Evolutionary conservation across 2,329 filamentous ascomycete species (phyloP).

Genomic region (Penicillium sp.): DNA sequence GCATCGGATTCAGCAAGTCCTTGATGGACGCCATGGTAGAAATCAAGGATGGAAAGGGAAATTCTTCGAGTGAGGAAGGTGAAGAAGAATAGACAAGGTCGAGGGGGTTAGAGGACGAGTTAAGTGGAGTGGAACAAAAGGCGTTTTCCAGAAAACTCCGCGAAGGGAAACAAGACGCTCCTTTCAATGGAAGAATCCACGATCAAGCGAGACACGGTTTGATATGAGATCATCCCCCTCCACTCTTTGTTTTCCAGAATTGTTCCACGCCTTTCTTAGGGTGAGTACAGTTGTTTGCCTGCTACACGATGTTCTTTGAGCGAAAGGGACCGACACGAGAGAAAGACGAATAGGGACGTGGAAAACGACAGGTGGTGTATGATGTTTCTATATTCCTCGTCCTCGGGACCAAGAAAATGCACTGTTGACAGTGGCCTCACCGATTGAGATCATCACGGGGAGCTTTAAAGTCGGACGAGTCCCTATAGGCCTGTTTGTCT

Average conservation of each 20-base stretch:
- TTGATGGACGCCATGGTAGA: slow-evolving; percentile 62
- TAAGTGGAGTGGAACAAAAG: slow-evolving; percentile 17
- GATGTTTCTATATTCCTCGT: not conserved
- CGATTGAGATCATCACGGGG: slow-evolving; percentile 12
- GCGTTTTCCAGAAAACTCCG: slow-evolving; percentile 28
- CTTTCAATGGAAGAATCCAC: slow-evolving; percentile 11
- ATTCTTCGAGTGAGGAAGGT: not conserved
- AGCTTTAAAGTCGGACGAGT: slow-evolving; percentile 19
- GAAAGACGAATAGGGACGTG: not conserved
- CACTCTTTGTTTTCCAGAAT: slow-evolving; percentile 4
- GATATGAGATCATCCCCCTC: slow-evolving; percentile 5
- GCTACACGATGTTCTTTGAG: not conserved
- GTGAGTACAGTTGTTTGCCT: slow-evolving; percentile 3
- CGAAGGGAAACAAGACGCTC: not conserved
- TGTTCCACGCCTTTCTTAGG: slow-evolving; percentile 5
- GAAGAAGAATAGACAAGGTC: slow-evolving; percentile 7
- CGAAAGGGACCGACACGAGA: not conserved
- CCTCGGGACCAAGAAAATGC: not conserved
- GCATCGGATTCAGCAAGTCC: slow-evolving; percentile 65
- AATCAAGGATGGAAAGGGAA: not conserved
- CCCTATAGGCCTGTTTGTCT: slow-evolving; percentile 16
- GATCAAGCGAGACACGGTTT: slow-evolving; percentile 21
- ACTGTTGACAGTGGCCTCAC: slow-evolving; percentile 4
- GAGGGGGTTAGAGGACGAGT: slow-evolving; percentile 3
- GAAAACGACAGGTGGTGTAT: not conserved